Conservation (phyloP, 495 filamentous ascomycete genomes). For the Penicillium taxi region DNA sequence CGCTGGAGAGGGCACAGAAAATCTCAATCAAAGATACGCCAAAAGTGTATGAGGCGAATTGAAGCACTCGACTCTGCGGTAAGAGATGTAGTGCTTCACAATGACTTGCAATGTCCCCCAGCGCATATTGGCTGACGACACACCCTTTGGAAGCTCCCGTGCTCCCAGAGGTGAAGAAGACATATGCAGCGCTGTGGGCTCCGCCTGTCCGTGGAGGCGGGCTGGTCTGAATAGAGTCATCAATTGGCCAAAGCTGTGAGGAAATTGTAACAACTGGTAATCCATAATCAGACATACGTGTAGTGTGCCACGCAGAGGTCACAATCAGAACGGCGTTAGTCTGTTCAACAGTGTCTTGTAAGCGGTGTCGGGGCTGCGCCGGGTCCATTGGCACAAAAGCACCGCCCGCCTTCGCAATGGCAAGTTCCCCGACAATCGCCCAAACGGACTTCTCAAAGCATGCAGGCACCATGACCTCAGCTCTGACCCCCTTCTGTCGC, state of each 20-base stretch:
- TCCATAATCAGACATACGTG: no score
- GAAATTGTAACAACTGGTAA: no score
- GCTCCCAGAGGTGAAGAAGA: constrained; percentile 36
- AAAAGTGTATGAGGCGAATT: constrained; percentile 46
- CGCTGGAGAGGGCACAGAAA: constrained; percentile 37
- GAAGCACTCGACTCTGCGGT: constrained; percentile 24
- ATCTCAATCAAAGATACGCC: constrained; percentile 47
- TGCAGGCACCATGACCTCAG: not conserved
- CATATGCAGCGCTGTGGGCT: constrained; percentile 8
- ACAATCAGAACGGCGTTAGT: not conserved
- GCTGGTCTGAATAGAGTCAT: not conserved
- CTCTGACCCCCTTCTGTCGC: not conserved
- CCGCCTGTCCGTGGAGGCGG: no score
- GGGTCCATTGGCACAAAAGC: constrained; percentile 43
- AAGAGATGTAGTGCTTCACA: constrained; percentile 1
- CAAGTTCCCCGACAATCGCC: not conserved
- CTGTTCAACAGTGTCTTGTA: constrained; percentile 37
- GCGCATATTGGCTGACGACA: constrained; percentile 27
- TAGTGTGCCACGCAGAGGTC: no score
- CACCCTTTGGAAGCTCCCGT: constrained; percentile 39
- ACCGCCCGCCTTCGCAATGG: constrained; percentile 32
- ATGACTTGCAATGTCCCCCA: not conserved
- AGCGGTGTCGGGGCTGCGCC: constrained; percentile 34
- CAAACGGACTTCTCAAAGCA: not conserved
- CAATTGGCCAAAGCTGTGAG: not conserved